Base-by-base conservation (phyloP, 2,329 filamentous ascomycete genomes). In the Pseudogymnoascus sp. region DNA sequence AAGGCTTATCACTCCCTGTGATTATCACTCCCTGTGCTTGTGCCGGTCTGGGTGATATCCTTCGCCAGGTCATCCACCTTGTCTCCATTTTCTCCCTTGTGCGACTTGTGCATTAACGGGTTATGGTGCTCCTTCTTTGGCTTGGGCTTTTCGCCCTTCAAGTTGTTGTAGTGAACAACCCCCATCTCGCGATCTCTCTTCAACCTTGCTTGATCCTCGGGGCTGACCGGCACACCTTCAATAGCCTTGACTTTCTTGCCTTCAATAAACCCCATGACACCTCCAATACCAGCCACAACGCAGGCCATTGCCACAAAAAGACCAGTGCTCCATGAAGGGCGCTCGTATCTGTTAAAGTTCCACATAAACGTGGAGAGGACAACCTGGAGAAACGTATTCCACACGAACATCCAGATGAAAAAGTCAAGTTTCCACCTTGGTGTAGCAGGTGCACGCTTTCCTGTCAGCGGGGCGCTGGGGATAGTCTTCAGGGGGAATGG, bases 351-450 rank as follows among this genome's bases (percentile, higher is more conserved):
- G 70, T 90, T 89, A 74, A 89, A 79, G 1, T 84, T 86, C 89
- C 90, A 95, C 91, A 96, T 95, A 75, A 91, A 89, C 2, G 83
- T 87, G 7, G 85, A 88, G 1, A 96, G 80, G 16, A 84, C 80
- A 39, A 81, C 81, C 73, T 96, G 92, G 49, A 94, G 80, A 62
- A 92, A 81, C 0, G 91, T 94, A 70, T 96, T 95, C 77, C 79
- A 80, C 2, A 91, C 81, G 75, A 91, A 92, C 68, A 87, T 81
- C 87, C 88, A 92, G 36, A 95, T 80, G 35, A 93, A 84, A 62
- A 88, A 84, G 67, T 94, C 90, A 70, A 96, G 77, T 74, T 90
- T 92, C 89, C 90, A 93, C 9, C 82, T 67, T 22, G 75, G 75
- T 0, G 89, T 91, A 2, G 87, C 81, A 2, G 83, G 82, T 0